phyloP scores from a whole-genome alignment of 495 filamentous ascomycete genomes.

The Lepraria neglecta region DNA sequence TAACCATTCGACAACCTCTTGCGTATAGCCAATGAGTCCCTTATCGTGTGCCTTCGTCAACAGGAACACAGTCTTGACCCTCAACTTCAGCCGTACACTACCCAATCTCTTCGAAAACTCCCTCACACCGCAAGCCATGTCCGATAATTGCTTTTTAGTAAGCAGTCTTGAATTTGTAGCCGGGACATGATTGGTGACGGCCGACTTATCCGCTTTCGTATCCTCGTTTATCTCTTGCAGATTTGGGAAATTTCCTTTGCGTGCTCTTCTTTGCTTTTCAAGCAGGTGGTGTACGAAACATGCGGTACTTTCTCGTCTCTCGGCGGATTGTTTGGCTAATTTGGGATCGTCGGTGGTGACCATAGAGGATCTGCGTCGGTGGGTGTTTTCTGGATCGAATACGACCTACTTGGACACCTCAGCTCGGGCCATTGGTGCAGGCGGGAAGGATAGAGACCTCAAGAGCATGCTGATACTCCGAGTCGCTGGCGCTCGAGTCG shows the following conservation, averaged over 20 bases:
- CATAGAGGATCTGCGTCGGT: constrained; percentile 80
- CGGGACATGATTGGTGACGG: constrained; percentile 26
- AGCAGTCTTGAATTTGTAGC: constrained; percentile 58
- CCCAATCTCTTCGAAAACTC: constrained; percentile 82
- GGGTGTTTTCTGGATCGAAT: constrained; percentile 62
- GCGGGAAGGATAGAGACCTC: constrained; percentile 36
- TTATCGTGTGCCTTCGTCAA: constrained; percentile 85
- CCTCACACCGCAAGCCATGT: constrained; percentile 93
- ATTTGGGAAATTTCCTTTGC: constrained; percentile 21
- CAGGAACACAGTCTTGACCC: constrained; percentile 75
- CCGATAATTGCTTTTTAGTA: constrained; percentile 86
- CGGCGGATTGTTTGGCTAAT: constrained; percentile 36
- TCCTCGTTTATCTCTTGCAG: constrained; percentile 30
- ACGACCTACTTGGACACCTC: constrained; percentile 52
- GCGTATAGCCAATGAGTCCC: constrained; percentile 68
- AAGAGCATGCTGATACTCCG: constrained; percentile 42
- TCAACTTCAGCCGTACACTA: constrained; percentile 69
- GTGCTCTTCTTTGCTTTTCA: constrained; percentile 43
- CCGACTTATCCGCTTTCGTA: constrained; percentile 34
- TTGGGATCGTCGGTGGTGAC: constrained; percentile 50
- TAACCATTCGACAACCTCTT: constrained; percentile 78
- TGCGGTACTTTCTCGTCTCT: constrained; percentile 50
- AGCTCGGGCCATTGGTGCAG: constrained; percentile 12
- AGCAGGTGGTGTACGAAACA: constrained; percentile 84
- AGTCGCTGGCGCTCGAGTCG: constrained; percentile 37